Base-by-base conservation (phyloP, 495 filamentous ascomycete species). In the Glonium stellatum region DNA sequence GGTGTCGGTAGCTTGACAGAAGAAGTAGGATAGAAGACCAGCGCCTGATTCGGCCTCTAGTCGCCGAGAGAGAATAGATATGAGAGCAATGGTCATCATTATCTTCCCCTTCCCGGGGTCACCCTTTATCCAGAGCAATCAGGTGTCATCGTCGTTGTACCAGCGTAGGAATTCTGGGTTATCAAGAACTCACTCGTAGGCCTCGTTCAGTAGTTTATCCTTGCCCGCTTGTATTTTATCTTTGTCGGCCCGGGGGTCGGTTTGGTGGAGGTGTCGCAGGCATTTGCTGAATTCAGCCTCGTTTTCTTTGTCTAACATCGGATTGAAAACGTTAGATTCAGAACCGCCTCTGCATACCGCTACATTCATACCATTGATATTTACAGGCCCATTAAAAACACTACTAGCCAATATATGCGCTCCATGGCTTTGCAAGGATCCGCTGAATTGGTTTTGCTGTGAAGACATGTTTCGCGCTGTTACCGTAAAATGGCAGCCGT, bases 151-250 rank as follows among this genome's bases (percentile, higher is more conserved):
- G 47, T 5, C 2, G 47, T 35, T 15, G 4, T 23, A 1, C 52
- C 31, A 54, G 12, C 34, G 1, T 5, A 34, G 52, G 61, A 78
- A 80, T 19, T 70, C 64, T 0, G 52, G 1, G 46, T 78, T 59
- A 8, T 72, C 57, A 15, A 80, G 67, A 42, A 80, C 66, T 77
- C 77, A 82, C 53, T 27, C n/a, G 57, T 74, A 79, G 9, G 71
- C 69, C 47, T 76, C 78, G 31, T 63, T 36, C 0, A 80, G 56
- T 0, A 81, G 61, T 4, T 67, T 68, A 36, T 70, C 77, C 48
- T 77, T 78, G 6, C 53, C 70, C 12, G 65, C 27, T 61, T 75
- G 69, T 49, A 80, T 75, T 22, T 67, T 70, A 9, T 49, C 54
- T 66, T 76, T 77, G 57, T 77, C 75, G 37, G 66, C 48, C 6